Base-by-base conservation (phyloP, 2,329 filamentous ascomycete species). In the Sarocladiaceae sp. region DNA sequence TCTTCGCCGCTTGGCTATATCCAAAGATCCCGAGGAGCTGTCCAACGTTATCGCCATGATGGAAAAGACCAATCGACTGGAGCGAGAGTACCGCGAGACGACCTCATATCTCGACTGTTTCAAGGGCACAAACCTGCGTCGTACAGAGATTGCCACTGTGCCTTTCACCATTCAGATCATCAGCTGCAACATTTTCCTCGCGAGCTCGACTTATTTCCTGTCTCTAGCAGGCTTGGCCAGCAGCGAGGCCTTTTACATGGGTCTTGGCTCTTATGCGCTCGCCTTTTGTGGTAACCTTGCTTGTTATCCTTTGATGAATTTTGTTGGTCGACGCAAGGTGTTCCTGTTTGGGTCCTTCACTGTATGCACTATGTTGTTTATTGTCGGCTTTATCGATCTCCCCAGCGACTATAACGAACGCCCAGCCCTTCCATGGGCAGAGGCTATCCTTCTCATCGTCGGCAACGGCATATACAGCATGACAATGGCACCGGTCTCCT, bases 1-100 rank as follows among this genome's bases (percentile, higher is more conserved):
- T 1, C 72, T 87, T n/a, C 71, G 81, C 35, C 78, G 82, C 2
- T 70, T 87, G 17, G 85, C 82, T 2, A 82, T 79, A 44, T 58
- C 68, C 53, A 53, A 60, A 23, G 65, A 65, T 25, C 56, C 61
- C 39, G 59, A 67, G 52, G 53, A 60, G 22, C 65, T 66, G 23
- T 55, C 61, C 2, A 42, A 54, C 23, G 86, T 90, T 66, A 90
- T 86, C 0, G 53, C 71, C 23, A 64, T 65, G 40, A 62, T 68
- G 59, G 70, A 72, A 59, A 58, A 67, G 18, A 64, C 70, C 49
- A 72, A 69, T 4, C 63, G 39, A 33, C 20, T 29, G 25, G 31
- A 37, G 36, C 23, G 25, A 20, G 26, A 35, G 1, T 35, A 53
- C 1, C 52, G 51, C 20, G 40, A 55, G 18, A 55, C 63, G 55